These are phyloP conservation scores for Fusarium nisikadoi DNA, from an alignment of 2,329 filamentous ascomycete genomes.

Conservation along the genomic window DNA sequence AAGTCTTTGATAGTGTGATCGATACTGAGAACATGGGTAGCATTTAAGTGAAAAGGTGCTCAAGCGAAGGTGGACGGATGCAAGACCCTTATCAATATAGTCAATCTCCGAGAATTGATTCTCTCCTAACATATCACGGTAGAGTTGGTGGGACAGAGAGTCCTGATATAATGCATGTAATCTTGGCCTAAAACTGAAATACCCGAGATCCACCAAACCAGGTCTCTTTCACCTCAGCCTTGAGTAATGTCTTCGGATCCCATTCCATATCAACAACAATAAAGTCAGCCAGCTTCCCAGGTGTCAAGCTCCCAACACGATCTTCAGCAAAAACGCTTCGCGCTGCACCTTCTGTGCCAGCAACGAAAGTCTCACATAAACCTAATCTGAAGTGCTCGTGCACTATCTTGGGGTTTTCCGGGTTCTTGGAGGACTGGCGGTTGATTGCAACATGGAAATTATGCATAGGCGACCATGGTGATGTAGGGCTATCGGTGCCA, in stretches of 20 bases:
- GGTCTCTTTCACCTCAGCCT: slow-evolving; percentile 59
- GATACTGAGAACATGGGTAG: accelerated
- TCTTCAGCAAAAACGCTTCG: slow-evolving; percentile 62
- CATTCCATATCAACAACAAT: slow-evolving; percentile 58
- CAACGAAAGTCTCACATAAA: slow-evolving; percentile 61
- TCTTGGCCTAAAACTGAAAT: background rate
- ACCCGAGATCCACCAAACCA: slow-evolving; percentile 57
- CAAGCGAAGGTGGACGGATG: too few relatives aligned
- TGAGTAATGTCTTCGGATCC: slow-evolving; percentile 57
- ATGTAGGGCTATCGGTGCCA: slow-evolving; percentile 66
- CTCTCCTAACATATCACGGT: too few relatives aligned
- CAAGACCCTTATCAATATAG: too few relatives aligned
- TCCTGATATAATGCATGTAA: too few relatives aligned
- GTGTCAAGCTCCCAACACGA: slow-evolving; percentile 59
- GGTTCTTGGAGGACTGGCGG: slow-evolving; percentile 62
- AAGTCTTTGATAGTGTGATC: background rate
- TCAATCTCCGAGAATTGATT: too few relatives aligned
- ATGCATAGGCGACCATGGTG: slow-evolving; percentile 61
- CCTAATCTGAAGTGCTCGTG: slow-evolving; percentile 63
- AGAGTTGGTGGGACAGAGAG: too few relatives aligned
- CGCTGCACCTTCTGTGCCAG: slow-evolving; percentile 62
- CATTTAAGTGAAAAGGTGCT: accelerated
- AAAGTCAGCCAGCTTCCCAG: slow-evolving; percentile 65
- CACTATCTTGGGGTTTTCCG: slow-evolving; percentile 52
- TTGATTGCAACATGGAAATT: slow-evolving; percentile 68